Evolutionary conservation across 441 rosid species (phyloP), one percentile per base, ranked within the genome.

Genomic region (Codiaeum variegatum): DNA sequence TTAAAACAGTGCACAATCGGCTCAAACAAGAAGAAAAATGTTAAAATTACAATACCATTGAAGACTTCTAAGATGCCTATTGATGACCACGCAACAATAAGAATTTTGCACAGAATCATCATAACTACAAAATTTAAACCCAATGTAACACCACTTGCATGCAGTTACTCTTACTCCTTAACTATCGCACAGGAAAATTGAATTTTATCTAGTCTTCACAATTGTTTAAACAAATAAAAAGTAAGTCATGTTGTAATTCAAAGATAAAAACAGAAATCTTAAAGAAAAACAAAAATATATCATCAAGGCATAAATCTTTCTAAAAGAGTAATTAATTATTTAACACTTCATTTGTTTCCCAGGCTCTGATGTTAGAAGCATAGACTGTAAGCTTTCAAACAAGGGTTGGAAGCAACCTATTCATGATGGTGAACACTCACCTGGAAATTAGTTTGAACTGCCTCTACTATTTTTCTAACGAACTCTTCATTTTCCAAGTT

Each of bases 401-500:
- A 72, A 42, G 46, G 18, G 58, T 6, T 40, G 31, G 59, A 54
- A 54, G 40, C 70, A 79, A 12, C 74, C 40, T 18, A 40, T 74
- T 7, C 46, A 42, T 40, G 28, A 29, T 47, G 23, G 58, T 6
- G 26, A 56, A 68, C 77, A 90, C 97, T 78, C 77, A 91, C 97
- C 94, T 96, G 99, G 73, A 93, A 87, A 79, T 83, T 75, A 66
- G 76, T 74, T 70, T 90, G 94, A 76, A 81, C 79, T 49, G 47
- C 83, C 72, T 88, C 94, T 74, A 93, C 84, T 44, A 91, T n/a
- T 74, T 78, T 84, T 77, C 61, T 70, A 36, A 84, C 98, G 26
- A 88, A 89, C 19, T 91, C 97, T 84, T 96, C 99, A 68, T 96
- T 85, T 78, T 93, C 99, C 92, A 96, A 83, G 88, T 96, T 93